phyloP scores from a whole-genome alignment of 306 rosid species.

The Quercus bicolor region DNA sequence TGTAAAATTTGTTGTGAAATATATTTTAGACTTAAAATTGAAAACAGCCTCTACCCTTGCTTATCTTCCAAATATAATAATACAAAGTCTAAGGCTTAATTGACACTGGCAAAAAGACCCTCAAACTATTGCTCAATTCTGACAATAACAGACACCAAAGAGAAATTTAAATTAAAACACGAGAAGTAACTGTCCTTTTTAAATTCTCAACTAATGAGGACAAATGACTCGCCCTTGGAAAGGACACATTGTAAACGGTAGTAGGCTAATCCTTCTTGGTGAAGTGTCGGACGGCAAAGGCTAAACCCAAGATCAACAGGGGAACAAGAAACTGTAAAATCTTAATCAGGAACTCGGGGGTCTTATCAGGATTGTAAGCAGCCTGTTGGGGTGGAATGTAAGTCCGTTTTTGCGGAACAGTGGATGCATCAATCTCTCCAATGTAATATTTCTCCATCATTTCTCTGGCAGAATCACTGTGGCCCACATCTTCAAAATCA shows the following conservation, averaged over 20 bases:
- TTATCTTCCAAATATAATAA: constrained; percentile 7
- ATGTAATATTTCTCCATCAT: constrained; percentile 83
- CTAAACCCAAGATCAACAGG: constrained; percentile 80
- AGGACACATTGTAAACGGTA: constrained; percentile 11
- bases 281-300: constrained; percentile 74
- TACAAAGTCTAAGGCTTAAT: constrained; percentile 9
- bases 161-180: constrained; percentile 18
- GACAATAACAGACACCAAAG: constrained; percentile 17
- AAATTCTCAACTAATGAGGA: constrained; percentile 8
- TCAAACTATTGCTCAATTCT: constrained; percentile 25
- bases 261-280: constrained; percentile 74
- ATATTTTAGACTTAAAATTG: no score
- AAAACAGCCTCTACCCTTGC: neutral
- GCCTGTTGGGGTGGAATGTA: constrained; percentile 57
- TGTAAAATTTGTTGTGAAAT: no score
- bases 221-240: constrained; percentile 22
- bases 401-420: constrained; percentile 50
- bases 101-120: constrained; percentile 17
- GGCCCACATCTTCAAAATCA: constrained; percentile 97
- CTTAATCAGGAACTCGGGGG: constrained; percentile 72
- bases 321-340: constrained; percentile 88
- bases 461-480: constrained; percentile 87
- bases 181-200: constrained; percentile 17
- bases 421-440: constrained; percentile 76
- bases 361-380: constrained; percentile 61